phyloP scores from a whole-genome alignment of 192 early-diverging fungal species.

The Linderina pennispora region DNA sequence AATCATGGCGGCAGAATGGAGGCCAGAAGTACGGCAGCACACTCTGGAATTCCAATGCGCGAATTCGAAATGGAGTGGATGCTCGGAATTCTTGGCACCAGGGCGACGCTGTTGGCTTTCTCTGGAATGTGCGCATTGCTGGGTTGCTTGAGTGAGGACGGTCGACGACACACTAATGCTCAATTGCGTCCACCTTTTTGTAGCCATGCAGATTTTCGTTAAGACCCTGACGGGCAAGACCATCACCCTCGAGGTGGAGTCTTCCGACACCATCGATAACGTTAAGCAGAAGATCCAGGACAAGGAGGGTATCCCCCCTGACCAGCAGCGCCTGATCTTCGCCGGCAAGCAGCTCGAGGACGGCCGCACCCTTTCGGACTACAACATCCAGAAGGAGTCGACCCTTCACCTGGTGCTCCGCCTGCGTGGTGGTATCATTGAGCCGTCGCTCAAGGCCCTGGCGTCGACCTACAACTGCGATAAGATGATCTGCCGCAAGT shows the following conservation, averaged over 20 bases:
- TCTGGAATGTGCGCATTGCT: no score
- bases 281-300: slow-evolving; percentile 97
- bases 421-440: slow-evolving; percentile 96
- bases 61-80: no score
- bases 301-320: slow-evolving; percentile 98
- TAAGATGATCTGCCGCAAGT: slow-evolving; percentile 99
- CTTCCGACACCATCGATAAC: slow-evolving; percentile 85
- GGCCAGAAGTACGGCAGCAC: no score
- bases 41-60: no score
- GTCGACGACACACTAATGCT: no score
- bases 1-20: no score
- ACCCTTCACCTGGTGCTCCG: slow-evolving; percentile 95
- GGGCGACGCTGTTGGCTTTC: no score
- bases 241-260: slow-evolving; percentile 89
- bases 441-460: slow-evolving; percentile 96
- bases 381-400: slow-evolving; percentile 99
- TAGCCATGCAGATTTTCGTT: slow-evolving; percentile 80
- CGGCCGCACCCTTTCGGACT: slow-evolving; percentile 94
- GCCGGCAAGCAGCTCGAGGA: slow-evolving; percentile 99
- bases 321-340: slow-evolving; percentile 99
- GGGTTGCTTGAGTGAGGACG: no score
- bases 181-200: no score
- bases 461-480: slow-evolving; percentile 99
- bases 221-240: slow-evolving; percentile 85
- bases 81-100: no score